Percentiles rank a stretch among this genome's conserved stretches.
phyloP scores from a whole-genome alignment of 1,284 basidiomycete species.

The Microbotryomycetes sp. region DNA sequence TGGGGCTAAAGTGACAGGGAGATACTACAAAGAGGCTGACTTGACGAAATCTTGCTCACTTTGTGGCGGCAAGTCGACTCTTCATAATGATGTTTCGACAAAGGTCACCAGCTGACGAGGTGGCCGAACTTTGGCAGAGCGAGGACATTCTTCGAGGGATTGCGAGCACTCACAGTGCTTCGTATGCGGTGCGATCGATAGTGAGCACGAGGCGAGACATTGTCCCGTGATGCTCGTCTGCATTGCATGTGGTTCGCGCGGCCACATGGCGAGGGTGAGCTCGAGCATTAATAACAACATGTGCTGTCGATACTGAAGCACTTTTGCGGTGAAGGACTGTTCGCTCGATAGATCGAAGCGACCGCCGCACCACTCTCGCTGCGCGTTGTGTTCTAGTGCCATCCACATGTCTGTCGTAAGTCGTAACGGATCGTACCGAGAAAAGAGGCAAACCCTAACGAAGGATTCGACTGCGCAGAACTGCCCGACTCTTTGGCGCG shows the following conservation, averaged over 20 bases:
- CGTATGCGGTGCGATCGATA: slow-evolving; percentile 30
- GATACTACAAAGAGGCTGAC: slow-evolving; percentile 34
- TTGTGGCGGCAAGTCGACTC: slow-evolving; percentile 22
- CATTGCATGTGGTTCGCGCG: slow-evolving; percentile 27
- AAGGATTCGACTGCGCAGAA: slow-evolving; percentile 23
- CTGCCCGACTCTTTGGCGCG: slow-evolving; percentile 27
- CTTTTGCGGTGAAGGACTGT: slow-evolving; percentile 14
- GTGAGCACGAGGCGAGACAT: slow-evolving; percentile 30
- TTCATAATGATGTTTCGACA: too few relatives aligned
- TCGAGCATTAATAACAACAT: too few relatives aligned
- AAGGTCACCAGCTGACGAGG: neutral
- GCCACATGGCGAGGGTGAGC: slow-evolving; percentile 24
- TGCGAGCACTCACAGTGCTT: slow-evolving; percentile 33
- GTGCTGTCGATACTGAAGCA: too few relatives aligned
- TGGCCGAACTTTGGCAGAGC: slow-evolving; percentile 11
- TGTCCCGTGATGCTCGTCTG: slow-evolving; percentile 32
- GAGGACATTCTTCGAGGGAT: slow-evolving; percentile 29
- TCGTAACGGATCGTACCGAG: neutral
- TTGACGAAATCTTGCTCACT: slow-evolving; percentile 28
- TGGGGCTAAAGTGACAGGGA: slow-evolving; percentile 23
- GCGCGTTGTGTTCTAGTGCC: slow-evolving; percentile 17
- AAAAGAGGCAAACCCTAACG: too few relatives aligned
- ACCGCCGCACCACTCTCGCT: slow-evolving; percentile 5
- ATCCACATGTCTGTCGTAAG: slow-evolving; percentile 19
- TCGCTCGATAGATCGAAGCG: slow-evolving; percentile 4